phyloP scores from a whole-genome alignment of 1,139 yeast genomes.

The Tardiomyces digboiensis region DNA sequence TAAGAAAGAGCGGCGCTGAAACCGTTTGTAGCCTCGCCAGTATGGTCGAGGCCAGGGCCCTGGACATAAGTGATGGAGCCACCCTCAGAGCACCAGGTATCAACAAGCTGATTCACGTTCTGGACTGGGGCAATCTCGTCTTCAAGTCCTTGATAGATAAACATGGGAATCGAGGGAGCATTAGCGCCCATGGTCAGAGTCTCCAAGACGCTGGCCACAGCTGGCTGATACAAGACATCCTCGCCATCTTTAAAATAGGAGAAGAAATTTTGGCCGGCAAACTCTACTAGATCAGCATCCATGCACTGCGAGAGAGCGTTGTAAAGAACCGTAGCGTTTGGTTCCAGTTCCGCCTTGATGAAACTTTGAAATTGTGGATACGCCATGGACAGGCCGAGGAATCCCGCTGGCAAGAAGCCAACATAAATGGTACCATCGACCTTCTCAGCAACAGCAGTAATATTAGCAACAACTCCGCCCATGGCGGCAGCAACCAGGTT shows the following conservation, averaged over 20 bases:
- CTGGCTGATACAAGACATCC: conserved; percentile 5
- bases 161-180: conserved; percentile 18
- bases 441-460: conserved; percentile 7
- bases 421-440: conserved; percentile 1
- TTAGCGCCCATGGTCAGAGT: conserved; percentile 10
- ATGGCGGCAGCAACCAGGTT: conserved; percentile 18
- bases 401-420: conserved; percentile 6
- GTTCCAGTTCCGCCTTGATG: conserved; percentile 5
- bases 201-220: conserved; percentile 4
- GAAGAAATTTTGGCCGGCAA: conserved; percentile 5
- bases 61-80: conserved; percentile 8
- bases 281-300: conserved; percentile 6
- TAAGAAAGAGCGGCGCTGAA: neutral
- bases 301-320: conserved; percentile 6
- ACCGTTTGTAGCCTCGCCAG: neutral
- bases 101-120: conserved; percentile 13
- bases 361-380: conserved; percentile 5
- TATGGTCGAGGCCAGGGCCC: neutral
- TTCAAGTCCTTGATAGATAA: conserved; percentile 20
- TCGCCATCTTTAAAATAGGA: conserved; percentile 2
- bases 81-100: conserved; percentile 13
- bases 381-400: conserved; percentile 8
- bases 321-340: conserved; percentile 6
- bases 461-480: conserved; percentile 17
- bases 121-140: conserved; percentile 18